Base-by-base conservation (phyloP, 192 early-diverging fungal species). In the Linnemannia elongata region DNA sequence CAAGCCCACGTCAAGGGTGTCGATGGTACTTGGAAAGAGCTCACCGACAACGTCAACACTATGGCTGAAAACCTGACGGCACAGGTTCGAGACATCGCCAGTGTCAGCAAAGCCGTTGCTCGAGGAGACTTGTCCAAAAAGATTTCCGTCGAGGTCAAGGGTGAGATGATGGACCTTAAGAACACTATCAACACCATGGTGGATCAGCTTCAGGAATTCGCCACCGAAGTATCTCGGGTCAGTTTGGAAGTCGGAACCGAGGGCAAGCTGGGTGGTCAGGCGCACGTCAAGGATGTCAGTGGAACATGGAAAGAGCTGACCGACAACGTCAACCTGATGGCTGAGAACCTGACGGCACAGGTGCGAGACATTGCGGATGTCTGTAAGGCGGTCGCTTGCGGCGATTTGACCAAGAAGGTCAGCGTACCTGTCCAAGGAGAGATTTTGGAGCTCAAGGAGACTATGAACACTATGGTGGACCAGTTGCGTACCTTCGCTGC, bases 1-100 rank as follows among this genome's bases (percentile, higher is more conserved):
- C 94, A 94, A 79, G 94, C 92, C 45, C 79, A 92, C 13, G 91
- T 94, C 18, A 86, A 85, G 60, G 94, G 90, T 12, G 88, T 93
- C 2, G 88, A 84, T 22, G 94, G 94, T 7, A 93, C 91, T 2
- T 95, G 94, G 94, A 91, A 93, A 63, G 89, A 93, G 47, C 77
- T 94, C 39, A 94, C 93, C 42, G 93, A 93, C 73, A 92, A 91
- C 77, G 92, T 94, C 76, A 94, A 94, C 81, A 92, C 88, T 36
- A 94, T 94, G 94, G 92, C 94, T 8, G 85, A 82, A 75, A 90
- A 94, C 69, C 72, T 94, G 12, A 94, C 93, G 9, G 88, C 90
- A 27, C 94, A 94, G 78, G 94, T 94, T 0, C 89, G 94, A 36
- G 92, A 93, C 80, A 94, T 94, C 73, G 92, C 93, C 0, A 88